A percentile compares a stretch with the other conserved stretches of the same genome.
Conservation (phyloP, 768 basidiomycete species). For the Arthromyces matolae region DNA sequence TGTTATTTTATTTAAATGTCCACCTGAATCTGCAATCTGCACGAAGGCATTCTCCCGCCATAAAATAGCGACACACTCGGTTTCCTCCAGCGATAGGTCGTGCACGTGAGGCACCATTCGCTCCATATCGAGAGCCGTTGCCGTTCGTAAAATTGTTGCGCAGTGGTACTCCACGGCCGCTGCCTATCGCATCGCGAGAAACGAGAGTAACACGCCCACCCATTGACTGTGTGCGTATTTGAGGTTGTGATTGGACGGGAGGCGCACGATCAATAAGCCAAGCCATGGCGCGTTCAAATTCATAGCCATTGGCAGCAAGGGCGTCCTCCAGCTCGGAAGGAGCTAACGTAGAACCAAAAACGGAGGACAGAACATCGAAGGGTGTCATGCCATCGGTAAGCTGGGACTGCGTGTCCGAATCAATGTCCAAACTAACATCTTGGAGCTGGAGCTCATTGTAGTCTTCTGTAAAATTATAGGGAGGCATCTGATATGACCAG, state of each 20-base stretch:
- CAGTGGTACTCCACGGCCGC: constrained; percentile 40
- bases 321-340: constrained; percentile 94
- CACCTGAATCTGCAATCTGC: constrained; percentile 98
- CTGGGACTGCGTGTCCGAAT: constrained; percentile 36
- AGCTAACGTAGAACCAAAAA: constrained; percentile 88
- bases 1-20: constrained; percentile 16
- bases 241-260: constrained; percentile 38
- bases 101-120: constrained; percentile 37
- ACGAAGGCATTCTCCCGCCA: constrained; percentile 92
- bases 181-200: constrained; percentile 45
- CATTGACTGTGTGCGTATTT: constrained; percentile 55
- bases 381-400: constrained; percentile 95
- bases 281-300: constrained; percentile 95
- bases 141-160: constrained; percentile 27
- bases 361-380: constrained; percentile 90
- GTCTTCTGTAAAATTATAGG: constrained; percentile 22
- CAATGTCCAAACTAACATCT: constrained; percentile 39
- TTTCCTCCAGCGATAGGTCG: constrained; percentile 59
- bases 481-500: constrained; percentile 22
- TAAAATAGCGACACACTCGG: constrained; percentile 92
- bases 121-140: constrained; percentile 40
- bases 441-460: constrained; percentile 20
- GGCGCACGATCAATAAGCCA: constrained; percentile 81
- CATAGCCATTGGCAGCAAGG: constrained; percentile 80
- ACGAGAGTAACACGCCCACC: constrained; percentile 69